These are phyloP conservation scores for Blastobotrys parvus DNA, from an alignment of 805 yeast species.

Conservation along the genomic window DNA sequence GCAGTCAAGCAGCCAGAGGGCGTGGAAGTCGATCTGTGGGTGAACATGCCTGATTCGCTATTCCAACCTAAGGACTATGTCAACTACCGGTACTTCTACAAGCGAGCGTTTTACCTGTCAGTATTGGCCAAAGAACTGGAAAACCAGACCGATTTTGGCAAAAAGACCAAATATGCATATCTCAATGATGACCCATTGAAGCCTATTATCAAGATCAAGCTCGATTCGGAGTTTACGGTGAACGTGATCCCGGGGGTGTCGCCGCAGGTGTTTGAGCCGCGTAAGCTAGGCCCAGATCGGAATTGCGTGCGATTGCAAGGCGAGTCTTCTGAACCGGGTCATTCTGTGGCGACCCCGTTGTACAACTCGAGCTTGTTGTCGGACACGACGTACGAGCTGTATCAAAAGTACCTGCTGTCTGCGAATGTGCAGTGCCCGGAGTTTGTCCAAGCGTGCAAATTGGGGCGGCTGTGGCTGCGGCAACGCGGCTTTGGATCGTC, in stretches of 20 bases:
- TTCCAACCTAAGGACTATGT: conserved; percentile 84
- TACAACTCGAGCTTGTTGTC: conserved; percentile 78
- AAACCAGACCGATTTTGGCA: conserved; percentile 4
- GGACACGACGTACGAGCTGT: conserved; percentile 58
- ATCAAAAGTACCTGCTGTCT: conserved; percentile 67
- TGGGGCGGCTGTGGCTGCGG: conserved; percentile 83
- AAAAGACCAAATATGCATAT: conserved; percentile 48
- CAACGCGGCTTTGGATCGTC: conserved; percentile 75
- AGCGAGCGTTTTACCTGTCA: conserved; percentile 81
- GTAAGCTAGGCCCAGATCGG: conserved; percentile 69
- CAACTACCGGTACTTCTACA: conserved; percentile 83
- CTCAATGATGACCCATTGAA: conserved; percentile 63
- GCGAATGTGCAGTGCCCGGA: conserved; percentile 69
- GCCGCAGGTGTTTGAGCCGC: conserved; percentile 57
- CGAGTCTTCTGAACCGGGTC: conserved; percentile 22
- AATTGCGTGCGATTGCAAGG: conserved; percentile 70
- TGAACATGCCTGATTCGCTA: conserved; percentile 69
- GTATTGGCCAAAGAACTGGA: conserved; percentile 61
- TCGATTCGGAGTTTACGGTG: conserved; percentile 41
- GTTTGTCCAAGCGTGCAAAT: conserved; percentile 76
- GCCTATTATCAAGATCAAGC: conserved; percentile 60
- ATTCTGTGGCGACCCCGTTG: conserved; percentile 60
- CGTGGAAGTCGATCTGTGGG: conserved; percentile 64
- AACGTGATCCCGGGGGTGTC: conserved; percentile 70
- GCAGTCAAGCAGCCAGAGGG: conserved; percentile 61